Conservation (phyloP, 306 rosid genomes). For the Psophocarpus tetragonolobus region DNA sequence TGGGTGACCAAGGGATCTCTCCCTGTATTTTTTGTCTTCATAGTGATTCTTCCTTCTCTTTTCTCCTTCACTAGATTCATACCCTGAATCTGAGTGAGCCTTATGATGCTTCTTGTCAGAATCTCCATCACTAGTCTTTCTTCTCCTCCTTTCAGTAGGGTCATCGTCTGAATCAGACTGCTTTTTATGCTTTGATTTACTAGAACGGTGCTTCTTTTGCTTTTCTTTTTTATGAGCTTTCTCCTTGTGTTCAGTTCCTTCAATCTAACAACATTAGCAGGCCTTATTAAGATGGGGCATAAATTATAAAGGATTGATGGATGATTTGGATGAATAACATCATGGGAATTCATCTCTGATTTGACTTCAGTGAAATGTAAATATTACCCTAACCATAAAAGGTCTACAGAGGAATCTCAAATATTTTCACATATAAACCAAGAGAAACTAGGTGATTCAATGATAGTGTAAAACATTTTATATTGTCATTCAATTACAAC, state of each 20-base stretch:
- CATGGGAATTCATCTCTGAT: neutral
- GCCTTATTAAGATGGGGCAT: constrained; percentile 2
- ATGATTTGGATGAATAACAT: no score
- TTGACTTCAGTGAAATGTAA: neutral
- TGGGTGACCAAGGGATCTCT: constrained; percentile 40
- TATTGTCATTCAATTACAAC: no score
- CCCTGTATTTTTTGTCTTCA: constrained; percentile 43
- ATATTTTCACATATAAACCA: neutral
- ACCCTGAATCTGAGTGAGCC: constrained; percentile 37
- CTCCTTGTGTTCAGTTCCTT: constrained; percentile 49
- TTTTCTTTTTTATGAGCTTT: constrained; percentile 53
- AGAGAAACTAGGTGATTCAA: no score
- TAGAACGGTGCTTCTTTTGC: constrained; percentile 60
- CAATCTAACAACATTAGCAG: constrained; percentile 46
- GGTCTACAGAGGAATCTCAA: constrained; percentile 2
- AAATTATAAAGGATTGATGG: neutral
- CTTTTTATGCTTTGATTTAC: constrained; percentile 53
- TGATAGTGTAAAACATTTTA: no score
- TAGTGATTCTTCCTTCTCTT: constrained; percentile 31
- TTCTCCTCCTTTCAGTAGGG: constrained; percentile 41
- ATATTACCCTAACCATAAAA: neutral
- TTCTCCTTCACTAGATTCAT: constrained; percentile 40
- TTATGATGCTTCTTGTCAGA: constrained; percentile 35
- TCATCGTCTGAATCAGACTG: constrained; percentile 58
- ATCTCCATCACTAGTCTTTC: constrained; percentile 41